phyloP scores from a whole-genome alignment of 352 stramenopile species.

The Phytopythium montanum region DNA sequence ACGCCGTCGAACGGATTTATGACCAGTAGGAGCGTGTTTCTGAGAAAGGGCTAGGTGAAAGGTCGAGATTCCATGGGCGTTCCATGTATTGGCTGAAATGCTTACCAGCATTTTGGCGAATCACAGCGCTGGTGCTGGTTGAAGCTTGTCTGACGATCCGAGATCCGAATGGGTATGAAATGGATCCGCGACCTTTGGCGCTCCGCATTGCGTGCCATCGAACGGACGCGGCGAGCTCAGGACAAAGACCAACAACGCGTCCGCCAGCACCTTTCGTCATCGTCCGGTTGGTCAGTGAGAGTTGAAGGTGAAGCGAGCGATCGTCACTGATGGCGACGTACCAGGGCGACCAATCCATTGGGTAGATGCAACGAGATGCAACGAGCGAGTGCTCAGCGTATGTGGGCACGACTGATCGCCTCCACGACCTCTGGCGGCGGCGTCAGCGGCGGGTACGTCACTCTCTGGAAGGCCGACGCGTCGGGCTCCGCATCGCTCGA shows the following conservation, averaged over 20 bases:
- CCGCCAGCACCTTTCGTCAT: no score
- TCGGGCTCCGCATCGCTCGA: slow-evolving; percentile 24
- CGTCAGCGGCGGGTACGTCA: slow-evolving; percentile 25
- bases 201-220: no score
- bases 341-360: no score
- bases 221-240: no score
- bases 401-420: slow-evolving; percentile 26
- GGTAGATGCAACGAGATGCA: no score
- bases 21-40: not conserved
- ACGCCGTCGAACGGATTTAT: not conserved
- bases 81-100: not conserved
- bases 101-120: not conserved
- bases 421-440: slow-evolving; percentile 41
- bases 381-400: not conserved
- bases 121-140: not conserved
- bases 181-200: not conserved
- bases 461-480: slow-evolving; percentile 1
- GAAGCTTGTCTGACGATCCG: not conserved
- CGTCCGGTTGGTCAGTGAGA: no score
- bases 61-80: not conserved
- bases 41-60: not conserved
- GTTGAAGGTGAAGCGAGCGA: no score
- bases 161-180: not conserved
- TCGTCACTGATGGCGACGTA: no score
- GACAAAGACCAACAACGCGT: no score